Percentiles rank a stretch among this genome's conserved stretches.
Conservation (phyloP, 345 rosid species). For the Moricandia arvensis region DNA sequence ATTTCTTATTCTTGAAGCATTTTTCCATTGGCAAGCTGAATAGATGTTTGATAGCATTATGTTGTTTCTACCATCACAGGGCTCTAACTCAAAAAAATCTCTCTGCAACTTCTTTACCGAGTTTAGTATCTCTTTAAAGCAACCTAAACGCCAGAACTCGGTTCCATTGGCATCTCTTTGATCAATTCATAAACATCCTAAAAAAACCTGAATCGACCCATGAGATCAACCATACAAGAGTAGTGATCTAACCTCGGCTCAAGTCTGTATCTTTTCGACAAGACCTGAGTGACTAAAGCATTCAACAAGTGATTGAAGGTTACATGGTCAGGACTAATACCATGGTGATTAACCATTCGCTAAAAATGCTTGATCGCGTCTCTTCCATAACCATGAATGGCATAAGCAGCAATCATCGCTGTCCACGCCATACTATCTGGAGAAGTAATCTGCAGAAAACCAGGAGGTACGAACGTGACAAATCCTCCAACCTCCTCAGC, state of each 20-base stretch:
- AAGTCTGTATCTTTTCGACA: slow-evolving; percentile 44
- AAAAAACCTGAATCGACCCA: slow-evolving; percentile 41
- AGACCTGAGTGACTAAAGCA: slow-evolving; percentile 72
- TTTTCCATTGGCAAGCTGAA: no score
- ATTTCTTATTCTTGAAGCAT: slow-evolving; percentile 52
- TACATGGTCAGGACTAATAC: slow-evolving; percentile 62
- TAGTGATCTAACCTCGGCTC: slow-evolving; percentile 55
- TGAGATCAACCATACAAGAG: background rate
- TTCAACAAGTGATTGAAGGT: slow-evolving; percentile 72
- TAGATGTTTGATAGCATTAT: slow-evolving; percentile 68
- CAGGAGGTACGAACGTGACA: no score
- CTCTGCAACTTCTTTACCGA: slow-evolving; percentile 57
- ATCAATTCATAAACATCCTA: slow-evolving; percentile 53
- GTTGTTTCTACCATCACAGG: slow-evolving; percentile 63
- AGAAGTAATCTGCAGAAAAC: no score
- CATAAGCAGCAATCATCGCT: slow-evolving; percentile 59
- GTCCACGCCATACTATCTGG: slow-evolving; percentile 46
- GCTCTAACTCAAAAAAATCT: slow-evolving; percentile 50
- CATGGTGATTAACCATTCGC: slow-evolving; percentile 54
- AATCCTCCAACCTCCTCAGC: no score
- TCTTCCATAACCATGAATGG: slow-evolving; percentile 58
- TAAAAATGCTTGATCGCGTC: slow-evolving; percentile 57
- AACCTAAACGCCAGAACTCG: slow-evolving; percentile 73
- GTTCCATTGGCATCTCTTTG: slow-evolving; percentile 59
- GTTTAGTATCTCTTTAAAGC: slow-evolving; percentile 49